Evolutionary conservation across 2,329 filamentous ascomycete genomes (phyloP).

Genomic region (Fusarium musae): DNA sequence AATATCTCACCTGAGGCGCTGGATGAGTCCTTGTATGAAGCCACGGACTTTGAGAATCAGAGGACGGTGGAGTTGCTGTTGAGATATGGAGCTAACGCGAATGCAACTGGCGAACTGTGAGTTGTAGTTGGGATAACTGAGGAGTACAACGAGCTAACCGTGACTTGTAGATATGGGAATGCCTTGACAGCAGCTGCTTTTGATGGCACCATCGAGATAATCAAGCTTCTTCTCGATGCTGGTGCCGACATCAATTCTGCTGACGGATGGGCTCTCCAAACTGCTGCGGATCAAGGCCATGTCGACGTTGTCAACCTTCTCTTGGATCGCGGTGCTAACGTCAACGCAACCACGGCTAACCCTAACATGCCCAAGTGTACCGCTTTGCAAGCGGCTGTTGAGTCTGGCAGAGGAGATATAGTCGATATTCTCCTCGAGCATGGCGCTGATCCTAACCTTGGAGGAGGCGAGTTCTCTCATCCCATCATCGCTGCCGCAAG

Average conservation of each 20-base stretch:
- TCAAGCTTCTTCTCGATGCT: constrained; percentile 48
- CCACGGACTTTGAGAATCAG: constrained; percentile 53
- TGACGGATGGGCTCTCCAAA: constrained; percentile 53
- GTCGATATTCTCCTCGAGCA: constrained; percentile 52
- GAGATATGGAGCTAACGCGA: constrained; percentile 50
- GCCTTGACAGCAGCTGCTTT: constrained; percentile 51
- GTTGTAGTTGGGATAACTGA: neutral
- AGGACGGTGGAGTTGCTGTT: constrained; percentile 52
- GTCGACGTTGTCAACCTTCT: constrained; percentile 50
- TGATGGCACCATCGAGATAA: constrained; percentile 47
- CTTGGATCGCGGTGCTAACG: constrained; percentile 49
- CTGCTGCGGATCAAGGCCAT: constrained; percentile 51
- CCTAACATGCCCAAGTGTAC: constrained; percentile 49
- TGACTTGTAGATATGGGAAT: constrained; percentile 33
- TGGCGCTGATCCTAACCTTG: constrained; percentile 51
- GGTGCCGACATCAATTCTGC: constrained; percentile 50
- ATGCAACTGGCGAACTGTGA: constrained; percentile 53
- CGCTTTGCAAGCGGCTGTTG: constrained; percentile 54
- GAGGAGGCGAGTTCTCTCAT: constrained; percentile 47
- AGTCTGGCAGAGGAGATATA: constrained; percentile 49
- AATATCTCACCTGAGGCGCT: constrained; percentile 48
- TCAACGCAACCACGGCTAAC: constrained; percentile 47
- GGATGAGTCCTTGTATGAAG: constrained; percentile 51
- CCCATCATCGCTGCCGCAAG: constrained; percentile 53
- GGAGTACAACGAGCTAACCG: neutral